Evolutionary conservation across 768 basidiomycete genomes (phyloP).

Genomic region (Lepiota venenata): DNA sequence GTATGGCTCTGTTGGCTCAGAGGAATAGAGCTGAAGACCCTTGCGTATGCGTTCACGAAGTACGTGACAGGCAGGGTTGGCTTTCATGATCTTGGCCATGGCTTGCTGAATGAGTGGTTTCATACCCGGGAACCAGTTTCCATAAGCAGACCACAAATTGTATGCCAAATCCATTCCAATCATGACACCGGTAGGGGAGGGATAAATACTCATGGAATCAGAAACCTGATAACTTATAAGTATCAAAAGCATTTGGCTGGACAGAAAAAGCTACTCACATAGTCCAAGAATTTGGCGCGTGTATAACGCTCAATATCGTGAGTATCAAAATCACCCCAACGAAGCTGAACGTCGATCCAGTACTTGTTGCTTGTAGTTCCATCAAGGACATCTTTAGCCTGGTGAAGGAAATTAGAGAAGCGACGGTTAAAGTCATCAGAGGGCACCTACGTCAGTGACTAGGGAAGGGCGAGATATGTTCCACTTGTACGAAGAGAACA

Average conservation of each 20-base stretch:
- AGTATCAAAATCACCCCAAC: slow-evolving; percentile 98
- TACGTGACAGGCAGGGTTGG: slow-evolving; percentile 96
- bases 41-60: slow-evolving; percentile 98
- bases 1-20: slow-evolving; percentile 98
- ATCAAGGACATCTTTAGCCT: slow-evolving; percentile 93
- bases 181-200: slow-evolving; percentile 97
- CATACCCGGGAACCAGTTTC: slow-evolving; percentile 99
- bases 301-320: slow-evolving; percentile 99
- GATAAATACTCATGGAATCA: slow-evolving; percentile 98
- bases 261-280: slow-evolving; percentile 45
- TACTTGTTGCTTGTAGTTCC: slow-evolving; percentile 99
- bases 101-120: slow-evolving; percentile 98
- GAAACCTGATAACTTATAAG: slow-evolving; percentile 52
- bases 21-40: slow-evolving; percentile 96
- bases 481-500: slow-evolving; percentile 99
- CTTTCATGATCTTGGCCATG: slow-evolving; percentile 99
- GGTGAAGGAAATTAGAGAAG: not conserved
- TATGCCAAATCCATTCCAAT: slow-evolving; percentile 99
- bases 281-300: slow-evolving; percentile 98
- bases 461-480: slow-evolving; percentile 96
- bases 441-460: slow-evolving; percentile 75
- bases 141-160: slow-evolving; percentile 98
- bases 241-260: slow-evolving; percentile 1
- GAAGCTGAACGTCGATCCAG: slow-evolving; percentile 94
- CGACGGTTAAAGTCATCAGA: not conserved